Base-by-base conservation (phyloP, 495 filamentous ascomycete species). In the Pyronema domesticum region DNA sequence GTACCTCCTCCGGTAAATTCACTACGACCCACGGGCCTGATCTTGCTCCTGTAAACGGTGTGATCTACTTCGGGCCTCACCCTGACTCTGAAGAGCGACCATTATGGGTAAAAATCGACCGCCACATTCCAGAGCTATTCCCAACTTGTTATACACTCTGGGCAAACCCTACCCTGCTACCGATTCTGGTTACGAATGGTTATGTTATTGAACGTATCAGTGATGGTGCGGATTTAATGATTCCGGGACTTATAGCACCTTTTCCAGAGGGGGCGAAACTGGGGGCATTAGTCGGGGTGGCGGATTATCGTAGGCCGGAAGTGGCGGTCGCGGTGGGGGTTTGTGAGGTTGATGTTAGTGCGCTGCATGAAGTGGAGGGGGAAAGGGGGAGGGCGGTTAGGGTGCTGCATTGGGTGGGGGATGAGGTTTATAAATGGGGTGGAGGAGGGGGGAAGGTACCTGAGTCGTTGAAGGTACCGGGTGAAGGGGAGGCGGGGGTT, bases 141-240 rank as follows among this genome's bases (percentile, higher is more conserved):
- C 82, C 82, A 3, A 82, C 81, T 11, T 79, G 82, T 3, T 85
- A 83, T 60, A 80, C 80, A 1, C 68, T 84, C 44, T 84, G 80
- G 80, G 68, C 74, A 42, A 80, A 83, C 57, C 71, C 82, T 0
- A 64, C 69, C 13, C 61, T 86, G 11, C 66, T 84, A 0, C 77
- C 82, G 0, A 59, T 86, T 9, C 70, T 86, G 3, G 72, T 82
- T 57, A 85, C 82, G 0, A 77, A 78, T 7, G 67, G 71, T 0
- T 64, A 77, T 33, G 82, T 84, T 3, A 72, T 86, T 58, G 66
- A 72, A 49, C 85, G 83, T 65, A 68, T 86, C 4, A 74, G 71
- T 36, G 69, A 72, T 6, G 82, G 82, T 5, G 80, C 82, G 3
- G 80, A 83, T 65, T 67, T 86, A n/a, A 86, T 86, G 82, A 84